phyloP scores from a whole-genome alignment of 106 monocot genomes.

The Cymbidium sinense region DNA sequence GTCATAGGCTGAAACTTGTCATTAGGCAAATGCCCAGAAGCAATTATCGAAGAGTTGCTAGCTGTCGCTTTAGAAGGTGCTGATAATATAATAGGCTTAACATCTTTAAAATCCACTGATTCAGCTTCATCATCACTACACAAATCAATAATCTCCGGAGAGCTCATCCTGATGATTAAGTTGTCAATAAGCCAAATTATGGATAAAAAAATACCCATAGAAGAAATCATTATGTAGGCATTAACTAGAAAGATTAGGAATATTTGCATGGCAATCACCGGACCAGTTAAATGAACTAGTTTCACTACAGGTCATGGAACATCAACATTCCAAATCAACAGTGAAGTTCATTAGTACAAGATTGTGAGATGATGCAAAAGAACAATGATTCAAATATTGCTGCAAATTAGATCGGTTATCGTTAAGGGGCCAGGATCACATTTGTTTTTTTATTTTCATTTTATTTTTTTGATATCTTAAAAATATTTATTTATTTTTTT shows the following conservation, averaged over 20 bases:
- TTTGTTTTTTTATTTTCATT: no score
- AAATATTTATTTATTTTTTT: no score
- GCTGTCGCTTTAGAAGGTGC: not conserved
- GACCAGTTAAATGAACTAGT: not conserved
- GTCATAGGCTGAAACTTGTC: not conserved
- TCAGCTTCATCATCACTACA: constrained; percentile 51
- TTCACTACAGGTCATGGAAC: not conserved
- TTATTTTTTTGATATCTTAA: no score
- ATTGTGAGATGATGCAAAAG: not conserved
- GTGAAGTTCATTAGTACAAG: not conserved
- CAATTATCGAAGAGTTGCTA: not conserved
- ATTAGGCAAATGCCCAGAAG: constrained; percentile 6
- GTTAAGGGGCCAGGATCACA: no score
- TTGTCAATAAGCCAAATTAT: not conserved
- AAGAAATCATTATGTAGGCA: not conserved
- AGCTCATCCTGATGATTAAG: constrained; percentile 29
- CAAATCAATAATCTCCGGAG: constrained; percentile 33
- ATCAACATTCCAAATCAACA: not conserved
- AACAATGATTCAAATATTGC: constrained; percentile 2
- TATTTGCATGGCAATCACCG: not conserved
- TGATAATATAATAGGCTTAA: constrained; percentile 20
- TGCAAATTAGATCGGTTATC: not conserved
- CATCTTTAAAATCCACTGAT: constrained; percentile 14
- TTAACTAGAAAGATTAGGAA: not conserved
- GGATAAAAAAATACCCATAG: not conserved